These are phyloP conservation scores for Mesembryanthemum crystallinum DNA, from an alignment of 148 eudicot species.

Conservation along the genomic window DNA sequence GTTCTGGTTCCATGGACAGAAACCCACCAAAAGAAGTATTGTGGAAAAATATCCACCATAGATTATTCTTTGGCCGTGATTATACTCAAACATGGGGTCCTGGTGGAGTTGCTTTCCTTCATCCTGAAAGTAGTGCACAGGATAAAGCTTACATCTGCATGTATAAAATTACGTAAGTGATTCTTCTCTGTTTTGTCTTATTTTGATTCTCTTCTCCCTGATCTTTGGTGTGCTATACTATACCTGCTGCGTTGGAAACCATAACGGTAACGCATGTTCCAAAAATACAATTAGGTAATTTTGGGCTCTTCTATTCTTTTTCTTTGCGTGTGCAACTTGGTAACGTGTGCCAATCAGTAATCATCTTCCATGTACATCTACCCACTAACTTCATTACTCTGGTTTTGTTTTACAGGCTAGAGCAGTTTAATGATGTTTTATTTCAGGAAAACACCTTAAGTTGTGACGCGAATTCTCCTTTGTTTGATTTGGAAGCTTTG, in stretches of 20 bases:
- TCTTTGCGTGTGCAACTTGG: not conserved
- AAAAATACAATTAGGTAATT: not conserved
- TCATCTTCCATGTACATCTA: not conserved
- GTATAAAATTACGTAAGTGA: constrained; percentile 78
- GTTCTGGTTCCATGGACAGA: constrained; percentile 80
- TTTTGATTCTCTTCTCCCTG: not conserved
- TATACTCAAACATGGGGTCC: constrained; percentile 71
- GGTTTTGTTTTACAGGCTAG: constrained; percentile 52
- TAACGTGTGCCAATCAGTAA: not conserved
- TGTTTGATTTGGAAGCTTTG: constrained; percentile 53
- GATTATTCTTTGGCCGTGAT: constrained; percentile 82
- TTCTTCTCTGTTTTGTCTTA: not conserved
- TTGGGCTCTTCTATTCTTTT: not conserved
- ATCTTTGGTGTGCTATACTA: not conserved
- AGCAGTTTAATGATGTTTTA: constrained; percentile 96
- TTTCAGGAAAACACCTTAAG: constrained; percentile 62
- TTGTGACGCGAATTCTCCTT: constrained; percentile 48
- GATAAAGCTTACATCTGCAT: constrained; percentile 64
- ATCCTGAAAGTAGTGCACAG: constrained; percentile 55
- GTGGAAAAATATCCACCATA: constrained; percentile 72
- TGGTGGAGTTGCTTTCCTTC: constrained; percentile 94
- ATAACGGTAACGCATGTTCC: not conserved
- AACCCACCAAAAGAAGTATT: constrained; percentile 62
- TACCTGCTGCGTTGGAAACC: not conserved
- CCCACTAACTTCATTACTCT: not conserved